These are phyloP conservation scores for Boletus barrowsii DNA, from an alignment of 768 basidiomycete genomes.

Conservation along the genomic window DNA sequence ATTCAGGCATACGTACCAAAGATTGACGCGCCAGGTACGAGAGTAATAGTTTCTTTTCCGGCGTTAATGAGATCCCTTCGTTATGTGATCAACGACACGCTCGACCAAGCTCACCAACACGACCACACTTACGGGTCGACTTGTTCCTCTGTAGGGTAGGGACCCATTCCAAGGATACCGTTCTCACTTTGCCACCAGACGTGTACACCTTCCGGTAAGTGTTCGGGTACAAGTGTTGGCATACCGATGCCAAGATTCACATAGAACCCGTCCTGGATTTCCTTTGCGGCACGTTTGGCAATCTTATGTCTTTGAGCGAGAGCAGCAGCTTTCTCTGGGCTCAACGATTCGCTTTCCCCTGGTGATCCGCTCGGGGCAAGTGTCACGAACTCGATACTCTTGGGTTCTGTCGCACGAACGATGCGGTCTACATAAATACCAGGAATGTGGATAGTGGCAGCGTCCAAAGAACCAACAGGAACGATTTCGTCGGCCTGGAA, in stretches of 20 bases:
- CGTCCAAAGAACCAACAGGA: slow-evolving; percentile 74
- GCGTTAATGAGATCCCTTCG: slow-evolving; percentile 88
- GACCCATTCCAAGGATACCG: slow-evolving; percentile 85
- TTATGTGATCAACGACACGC: slow-evolving; percentile 1
- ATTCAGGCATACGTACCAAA: slow-evolving; percentile 58
- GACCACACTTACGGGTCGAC: slow-evolving; percentile 66
- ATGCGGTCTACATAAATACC: slow-evolving; percentile 90
- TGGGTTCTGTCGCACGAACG: slow-evolving; percentile 71
- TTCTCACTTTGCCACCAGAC: slow-evolving; percentile 95
- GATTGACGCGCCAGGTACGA: slow-evolving; percentile 86
- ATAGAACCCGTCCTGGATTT: slow-evolving; percentile 83
- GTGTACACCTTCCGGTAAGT: slow-evolving; percentile 64
- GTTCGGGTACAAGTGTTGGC: slow-evolving; percentile 85
- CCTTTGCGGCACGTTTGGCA: slow-evolving; percentile 83
- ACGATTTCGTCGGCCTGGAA: slow-evolving; percentile 85
- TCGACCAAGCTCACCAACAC: not conserved
- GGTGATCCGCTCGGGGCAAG: slow-evolving; percentile 50
- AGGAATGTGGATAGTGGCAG: slow-evolving; percentile 78
- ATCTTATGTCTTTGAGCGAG: slow-evolving; percentile 65
- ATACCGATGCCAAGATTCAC: slow-evolving; percentile 91
- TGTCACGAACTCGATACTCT: slow-evolving; percentile 73
- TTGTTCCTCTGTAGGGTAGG: slow-evolving; percentile 79
- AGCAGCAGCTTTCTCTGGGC: slow-evolving; percentile 53
- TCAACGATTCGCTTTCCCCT: slow-evolving; percentile 25
- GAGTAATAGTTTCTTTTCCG: slow-evolving; percentile 91